Evolutionary conservation across 2,329 filamentous ascomycete species (phyloP).

Genomic region (Colletotrichum lindemuthianum): DNA sequence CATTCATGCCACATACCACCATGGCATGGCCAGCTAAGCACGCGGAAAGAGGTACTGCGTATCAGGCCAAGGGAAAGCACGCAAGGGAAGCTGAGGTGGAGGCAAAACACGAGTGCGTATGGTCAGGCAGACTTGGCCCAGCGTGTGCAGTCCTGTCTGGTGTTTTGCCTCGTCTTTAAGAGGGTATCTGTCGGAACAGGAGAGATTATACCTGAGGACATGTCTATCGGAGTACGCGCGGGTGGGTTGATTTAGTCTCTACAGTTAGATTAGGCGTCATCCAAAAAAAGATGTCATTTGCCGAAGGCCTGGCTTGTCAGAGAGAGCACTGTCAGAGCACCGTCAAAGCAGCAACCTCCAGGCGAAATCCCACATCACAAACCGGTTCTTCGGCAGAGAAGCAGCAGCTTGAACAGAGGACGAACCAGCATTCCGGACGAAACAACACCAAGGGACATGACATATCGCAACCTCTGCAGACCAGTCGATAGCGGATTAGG

Average conservation of each 20-base stretch:
- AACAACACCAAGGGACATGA: too few species aligned
- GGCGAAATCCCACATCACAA: too few species aligned
- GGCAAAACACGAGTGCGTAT: constrained; percentile 1
- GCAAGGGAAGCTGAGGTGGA: constrained; percentile 16
- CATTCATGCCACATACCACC: too few species aligned
- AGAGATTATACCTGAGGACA: constrained; percentile 25
- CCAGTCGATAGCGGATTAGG: too few species aligned
- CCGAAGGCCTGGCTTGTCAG: not conserved
- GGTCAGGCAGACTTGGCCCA: not conserved
- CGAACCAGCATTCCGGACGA: too few species aligned
- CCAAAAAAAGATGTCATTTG: constrained; percentile 18
- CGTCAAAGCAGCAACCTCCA: not conserved
- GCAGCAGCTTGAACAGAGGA: too few species aligned
- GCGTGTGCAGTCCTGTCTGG: constrained; percentile 2
- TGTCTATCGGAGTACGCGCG: constrained; percentile 20
- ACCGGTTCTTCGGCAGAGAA: too few species aligned
- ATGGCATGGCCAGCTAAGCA: not conserved
- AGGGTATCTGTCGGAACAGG: constrained; percentile 26
- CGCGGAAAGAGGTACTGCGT: constrained; percentile 4
- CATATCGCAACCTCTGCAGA: too few species aligned
- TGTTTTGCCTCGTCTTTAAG: constrained; percentile 13
- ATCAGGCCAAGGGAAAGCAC: constrained; percentile 1
- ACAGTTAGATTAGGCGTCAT: constrained; percentile 27
- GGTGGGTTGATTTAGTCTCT: constrained; percentile 17
- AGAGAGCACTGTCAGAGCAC: constrained; percentile 3